Conservation (phyloP, 2,329 filamentous ascomycete genomes). For the Alternaria panax region DNA sequence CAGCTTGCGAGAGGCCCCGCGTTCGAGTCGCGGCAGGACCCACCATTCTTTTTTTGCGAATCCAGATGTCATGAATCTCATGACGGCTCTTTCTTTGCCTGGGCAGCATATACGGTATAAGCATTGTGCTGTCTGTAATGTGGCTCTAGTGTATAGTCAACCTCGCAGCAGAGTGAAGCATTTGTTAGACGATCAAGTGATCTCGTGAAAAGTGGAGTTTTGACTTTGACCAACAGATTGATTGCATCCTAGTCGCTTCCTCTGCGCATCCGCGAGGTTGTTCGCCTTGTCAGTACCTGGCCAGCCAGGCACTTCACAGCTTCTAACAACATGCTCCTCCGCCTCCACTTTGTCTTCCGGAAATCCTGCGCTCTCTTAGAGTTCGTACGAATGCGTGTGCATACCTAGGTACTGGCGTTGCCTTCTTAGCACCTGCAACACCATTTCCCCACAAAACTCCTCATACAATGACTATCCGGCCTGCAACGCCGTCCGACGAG, state of each 20-base stretch:
- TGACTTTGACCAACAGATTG: background rate
- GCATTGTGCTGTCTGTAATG: background rate
- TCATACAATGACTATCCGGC: slow-evolving; percentile 27
- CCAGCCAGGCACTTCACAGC: background rate
- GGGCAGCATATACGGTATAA: background rate
- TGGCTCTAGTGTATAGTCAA: background rate
- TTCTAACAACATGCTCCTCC: background rate
- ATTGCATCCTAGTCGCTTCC: background rate
- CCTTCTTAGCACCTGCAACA: background rate
- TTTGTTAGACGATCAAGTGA: background rate
- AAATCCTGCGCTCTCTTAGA: background rate
- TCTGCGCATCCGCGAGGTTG: background rate
- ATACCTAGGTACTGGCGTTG: background rate
- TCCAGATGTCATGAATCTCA: background rate
- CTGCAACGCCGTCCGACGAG: slow-evolving; percentile 26
- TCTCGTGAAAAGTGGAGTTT: background rate
- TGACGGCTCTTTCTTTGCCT: background rate
- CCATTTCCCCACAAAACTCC: background rate
- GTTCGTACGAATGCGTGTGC: background rate
- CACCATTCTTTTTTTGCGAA: slow-evolving; percentile 10
- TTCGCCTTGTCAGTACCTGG: background rate
- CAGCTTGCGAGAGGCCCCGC: slow-evolving; percentile 27
- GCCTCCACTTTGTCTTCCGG: background rate
- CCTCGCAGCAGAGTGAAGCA: no score
- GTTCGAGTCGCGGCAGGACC: slow-evolving; percentile 30